These are phyloP conservation scores for Candida manassasensis DNA, from an alignment of 805 yeast genomes.

Conservation along the genomic window DNA sequence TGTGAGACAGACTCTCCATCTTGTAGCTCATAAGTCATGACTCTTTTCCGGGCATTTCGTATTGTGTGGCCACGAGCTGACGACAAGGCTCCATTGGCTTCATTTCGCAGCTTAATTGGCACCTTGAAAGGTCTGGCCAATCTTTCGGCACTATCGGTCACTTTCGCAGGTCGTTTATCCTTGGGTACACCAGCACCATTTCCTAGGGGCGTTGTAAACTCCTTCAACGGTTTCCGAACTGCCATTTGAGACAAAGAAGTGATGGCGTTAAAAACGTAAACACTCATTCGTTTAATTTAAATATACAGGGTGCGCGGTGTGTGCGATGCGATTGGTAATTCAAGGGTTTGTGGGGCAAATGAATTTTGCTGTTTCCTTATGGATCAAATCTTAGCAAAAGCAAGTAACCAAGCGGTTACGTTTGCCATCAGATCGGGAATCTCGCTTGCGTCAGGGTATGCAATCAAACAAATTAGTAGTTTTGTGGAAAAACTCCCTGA, in stretches of 20 bases:
- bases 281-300: background rate
- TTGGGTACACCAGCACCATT: conserved; percentile 67
- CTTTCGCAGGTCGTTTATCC: conserved; percentile 49
- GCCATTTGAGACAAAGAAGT: conserved; percentile 10
- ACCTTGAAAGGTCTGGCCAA: conserved; percentile 66
- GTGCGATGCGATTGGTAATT: background rate
- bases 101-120: conserved; percentile 42
- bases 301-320: background rate
- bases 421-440: conserved; percentile 76
- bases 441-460: conserved; percentile 69
- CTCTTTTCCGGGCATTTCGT: conserved; percentile 27
- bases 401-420: conserved; percentile 75
- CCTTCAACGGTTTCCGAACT: conserved; percentile 31
- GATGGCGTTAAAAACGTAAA: background rate
- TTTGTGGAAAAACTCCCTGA: conserved; percentile 54
- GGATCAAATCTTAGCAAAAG: conserved; percentile 46
- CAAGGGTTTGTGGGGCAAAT: background rate
- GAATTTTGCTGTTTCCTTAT: conserved; percentile 13
- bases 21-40: conserved; percentile 27
- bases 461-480: conserved; percentile 56
- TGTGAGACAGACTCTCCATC: conserved; percentile 15
- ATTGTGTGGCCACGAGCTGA: conserved; percentile 15
- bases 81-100: conserved; percentile 9
- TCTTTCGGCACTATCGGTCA: conserved; percentile 46
- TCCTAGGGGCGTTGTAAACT: conserved; percentile 48